Evolutionary conservation across 768 basidiomycete genomes (phyloP).

Genomic region (Lentinula guzmanii): DNA sequence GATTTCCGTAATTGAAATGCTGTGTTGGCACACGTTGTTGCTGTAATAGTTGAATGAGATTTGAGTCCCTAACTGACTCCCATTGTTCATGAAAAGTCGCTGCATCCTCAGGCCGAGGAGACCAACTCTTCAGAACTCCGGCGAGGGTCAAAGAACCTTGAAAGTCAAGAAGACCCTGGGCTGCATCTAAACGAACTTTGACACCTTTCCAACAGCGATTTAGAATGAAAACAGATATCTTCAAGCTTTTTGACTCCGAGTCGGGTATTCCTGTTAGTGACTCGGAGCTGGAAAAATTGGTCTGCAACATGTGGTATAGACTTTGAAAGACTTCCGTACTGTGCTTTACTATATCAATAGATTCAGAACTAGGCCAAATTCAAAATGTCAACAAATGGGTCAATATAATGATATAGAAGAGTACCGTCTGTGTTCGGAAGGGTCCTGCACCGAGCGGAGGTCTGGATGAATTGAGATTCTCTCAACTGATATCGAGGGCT

Average conservation of each 20-base stretch:
- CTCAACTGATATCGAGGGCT: background rate
- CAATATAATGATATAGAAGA: background rate
- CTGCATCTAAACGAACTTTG: background rate
- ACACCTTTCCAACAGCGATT: slow-evolving; percentile 1
- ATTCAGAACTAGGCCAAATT: background rate
- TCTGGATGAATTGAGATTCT: background rate
- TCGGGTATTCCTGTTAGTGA: too few species aligned
- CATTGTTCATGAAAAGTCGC: background rate
- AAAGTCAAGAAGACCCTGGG: background rate
- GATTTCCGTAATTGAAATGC: background rate
- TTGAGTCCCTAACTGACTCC: background rate
- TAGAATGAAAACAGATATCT: background rate
- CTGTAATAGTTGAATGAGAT: background rate
- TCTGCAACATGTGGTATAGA: background rate
- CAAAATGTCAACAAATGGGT: background rate
- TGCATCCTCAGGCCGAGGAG: background rate
- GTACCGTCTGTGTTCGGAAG: background rate
- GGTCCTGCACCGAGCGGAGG: background rate
- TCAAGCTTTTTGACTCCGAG: background rate
- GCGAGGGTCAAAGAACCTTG: background rate
- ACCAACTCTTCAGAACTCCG: background rate
- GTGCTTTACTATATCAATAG: background rate
- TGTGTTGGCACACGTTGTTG: background rate
- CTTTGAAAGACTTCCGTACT: background rate
- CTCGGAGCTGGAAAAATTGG: background rate